Percentiles rank a stretch among this genome's conserved stretches.
These are phyloP conservation scores for Ricinus communis DNA, from an alignment of 345 rosid species.

Conservation along the genomic window DNA sequence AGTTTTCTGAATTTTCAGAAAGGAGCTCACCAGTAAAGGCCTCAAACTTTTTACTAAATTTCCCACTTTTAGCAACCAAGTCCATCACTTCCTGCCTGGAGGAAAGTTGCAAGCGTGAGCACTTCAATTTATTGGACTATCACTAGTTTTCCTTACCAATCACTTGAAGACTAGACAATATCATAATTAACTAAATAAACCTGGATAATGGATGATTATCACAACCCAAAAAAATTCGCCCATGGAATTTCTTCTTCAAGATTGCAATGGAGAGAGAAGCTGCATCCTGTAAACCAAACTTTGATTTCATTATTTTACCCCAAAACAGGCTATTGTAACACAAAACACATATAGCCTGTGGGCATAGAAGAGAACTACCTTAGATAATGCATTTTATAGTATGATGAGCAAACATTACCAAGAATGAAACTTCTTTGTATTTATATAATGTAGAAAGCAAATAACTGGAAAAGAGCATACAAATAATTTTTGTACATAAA, in stretches of 20 bases:
- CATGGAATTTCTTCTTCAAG: slow-evolving; percentile 68
- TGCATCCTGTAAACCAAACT: slow-evolving; percentile 61
- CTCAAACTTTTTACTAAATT: slow-evolving; percentile 61
- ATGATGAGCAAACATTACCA: not conserved
- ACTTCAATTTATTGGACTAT: not conserved
- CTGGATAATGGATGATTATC: slow-evolving; percentile 95
- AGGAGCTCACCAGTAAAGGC: slow-evolving; percentile 67
- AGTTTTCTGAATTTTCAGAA: not conserved
- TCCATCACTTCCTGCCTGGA: slow-evolving; percentile 94
- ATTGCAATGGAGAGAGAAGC: slow-evolving; percentile 80
- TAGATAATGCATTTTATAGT: not conserved
- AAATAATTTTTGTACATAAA: not conserved
- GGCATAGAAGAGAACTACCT: not conserved
- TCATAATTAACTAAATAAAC: slow-evolving; percentile 28
- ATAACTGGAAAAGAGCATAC: not conserved
- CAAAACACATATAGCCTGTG: not conserved
- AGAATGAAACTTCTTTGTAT: not conserved
- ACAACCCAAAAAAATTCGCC: slow-evolving; percentile 83
- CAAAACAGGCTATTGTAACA: not conserved
- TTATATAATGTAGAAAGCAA: not conserved
- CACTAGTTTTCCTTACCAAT: not conserved
- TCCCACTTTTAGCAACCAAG: slow-evolving; percentile 70
- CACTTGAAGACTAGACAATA: not conserved
- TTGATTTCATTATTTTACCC: slow-evolving; percentile 3
- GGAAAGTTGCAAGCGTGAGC: not conserved